Conservation (phyloP, 371 early-diverging fungal genomes). For the Batrachochytrium dendrobatidis region DNA sequence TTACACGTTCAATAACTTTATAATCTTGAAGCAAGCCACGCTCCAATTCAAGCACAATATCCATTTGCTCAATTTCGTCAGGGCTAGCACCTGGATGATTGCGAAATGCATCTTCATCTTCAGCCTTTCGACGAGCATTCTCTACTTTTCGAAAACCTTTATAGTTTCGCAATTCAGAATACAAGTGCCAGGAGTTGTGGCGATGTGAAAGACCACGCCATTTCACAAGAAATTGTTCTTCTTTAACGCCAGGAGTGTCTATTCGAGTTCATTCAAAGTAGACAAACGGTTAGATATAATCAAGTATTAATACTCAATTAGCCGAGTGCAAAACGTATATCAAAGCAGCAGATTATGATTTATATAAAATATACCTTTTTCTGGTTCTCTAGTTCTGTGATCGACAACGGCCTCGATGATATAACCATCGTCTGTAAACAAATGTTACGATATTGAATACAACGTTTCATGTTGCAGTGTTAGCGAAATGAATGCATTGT, state of each 20-base stretch:
- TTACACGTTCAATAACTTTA: slow-evolving; percentile 80
- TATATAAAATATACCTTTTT: slow-evolving; percentile 4
- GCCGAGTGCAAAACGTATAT: background rate
- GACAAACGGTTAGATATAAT: background rate
- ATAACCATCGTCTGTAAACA: background rate
- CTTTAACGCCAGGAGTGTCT: slow-evolving; percentile 4
- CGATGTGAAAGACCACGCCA: slow-evolving; percentile 89
- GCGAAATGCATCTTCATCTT: slow-evolving; percentile 58
- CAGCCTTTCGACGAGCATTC: slow-evolving; percentile 68
- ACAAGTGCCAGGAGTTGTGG: slow-evolving; percentile 87
- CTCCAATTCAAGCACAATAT: slow-evolving; percentile 73
- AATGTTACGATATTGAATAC: slow-evolving; percentile 38
- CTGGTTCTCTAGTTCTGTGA: too few species aligned
- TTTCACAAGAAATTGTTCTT: slow-evolving; percentile 75
- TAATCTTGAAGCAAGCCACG: slow-evolving; percentile 78
- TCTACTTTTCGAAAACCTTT: slow-evolving; percentile 88
- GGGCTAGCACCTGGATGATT: slow-evolving; percentile 61
- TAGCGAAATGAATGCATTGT: slow-evolving; percentile 23
- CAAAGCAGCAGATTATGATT: background rate
- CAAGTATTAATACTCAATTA: background rate
- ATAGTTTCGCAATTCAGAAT: slow-evolving; percentile 51
- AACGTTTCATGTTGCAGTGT: slow-evolving; percentile 33
- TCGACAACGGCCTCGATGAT: slow-evolving; percentile 27
- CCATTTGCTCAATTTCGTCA: slow-evolving; percentile 82
- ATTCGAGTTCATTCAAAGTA: background rate